Evolutionary conservation across 768 basidiomycete genomes (phyloP).

Genomic region (Pulveroboletus sp.): DNA sequence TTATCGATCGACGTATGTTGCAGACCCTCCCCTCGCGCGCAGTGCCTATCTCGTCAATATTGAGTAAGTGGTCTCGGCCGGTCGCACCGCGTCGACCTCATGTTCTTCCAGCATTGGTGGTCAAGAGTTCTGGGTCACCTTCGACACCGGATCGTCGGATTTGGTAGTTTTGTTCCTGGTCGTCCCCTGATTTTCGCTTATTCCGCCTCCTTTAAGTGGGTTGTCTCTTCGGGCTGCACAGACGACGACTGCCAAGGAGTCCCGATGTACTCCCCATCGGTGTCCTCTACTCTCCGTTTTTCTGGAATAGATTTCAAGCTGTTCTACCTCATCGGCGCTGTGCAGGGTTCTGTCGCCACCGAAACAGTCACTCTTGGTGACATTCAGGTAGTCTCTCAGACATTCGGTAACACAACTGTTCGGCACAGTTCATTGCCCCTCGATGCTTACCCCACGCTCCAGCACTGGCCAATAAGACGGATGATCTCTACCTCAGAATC

Average conservation of each 20-base stretch:
- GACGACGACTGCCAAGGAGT: conserved; percentile 44
- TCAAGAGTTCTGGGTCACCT: conserved; percentile 41
- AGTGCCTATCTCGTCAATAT: conserved; percentile 42
- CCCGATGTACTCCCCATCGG: conserved; percentile 36
- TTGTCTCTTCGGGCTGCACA: conserved; percentile 44
- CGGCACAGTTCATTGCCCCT: not conserved
- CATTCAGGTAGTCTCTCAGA: conserved; percentile 45
- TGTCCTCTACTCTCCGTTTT: conserved; percentile 28
- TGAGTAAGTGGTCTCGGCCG: conserved; percentile 21
- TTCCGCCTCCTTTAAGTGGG: conserved; percentile 39
- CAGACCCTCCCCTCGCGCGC: not conserved
- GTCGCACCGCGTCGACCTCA: conserved; percentile 1
- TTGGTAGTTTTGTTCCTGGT: conserved; percentile 33
- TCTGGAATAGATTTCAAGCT: conserved; percentile 41
- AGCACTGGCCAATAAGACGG: conserved; percentile 45
- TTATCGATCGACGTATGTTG: not conserved
- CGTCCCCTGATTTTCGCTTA: conserved; percentile 2
- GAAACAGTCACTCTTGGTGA: conserved; percentile 46
- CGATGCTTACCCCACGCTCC: conserved; percentile 1
- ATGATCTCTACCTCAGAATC: conserved; percentile 39
- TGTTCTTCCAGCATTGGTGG: conserved; percentile 36
- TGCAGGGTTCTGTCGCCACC: conserved; percentile 46
- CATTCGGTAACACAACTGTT: conserved; percentile 36
- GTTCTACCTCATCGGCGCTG: conserved; percentile 50
- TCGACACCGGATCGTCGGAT: conserved; percentile 59